Evolutionary conservation across 1,284 basidiomycete genomes (phyloP).

Genomic region (Boletellus dicymbophilus): DNA sequence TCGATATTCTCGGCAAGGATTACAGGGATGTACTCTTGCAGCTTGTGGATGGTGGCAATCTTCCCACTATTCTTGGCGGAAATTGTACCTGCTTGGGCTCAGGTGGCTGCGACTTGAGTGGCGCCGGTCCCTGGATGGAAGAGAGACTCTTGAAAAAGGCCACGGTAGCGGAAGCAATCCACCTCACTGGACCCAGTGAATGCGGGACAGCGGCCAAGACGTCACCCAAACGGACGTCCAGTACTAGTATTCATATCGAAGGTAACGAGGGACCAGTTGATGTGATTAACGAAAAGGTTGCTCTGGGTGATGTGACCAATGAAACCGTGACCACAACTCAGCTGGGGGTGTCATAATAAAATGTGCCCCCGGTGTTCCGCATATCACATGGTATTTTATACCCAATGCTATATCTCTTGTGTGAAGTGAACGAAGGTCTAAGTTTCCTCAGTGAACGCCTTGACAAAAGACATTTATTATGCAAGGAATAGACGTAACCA

Average conservation of each 20-base stretch:
- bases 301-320: not conserved
- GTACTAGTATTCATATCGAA: constrained; percentile 2
- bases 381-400: not conserved
- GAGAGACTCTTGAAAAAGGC: constrained; percentile 46
- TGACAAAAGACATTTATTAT: constrained; percentile 4
- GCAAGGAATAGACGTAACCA: constrained; percentile 7
- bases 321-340: not conserved
- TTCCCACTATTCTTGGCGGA: constrained; percentile 45
- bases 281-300: constrained; percentile 12
- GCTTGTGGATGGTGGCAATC: constrained; percentile 55
- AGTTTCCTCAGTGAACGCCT: not conserved
- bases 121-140: constrained; percentile 70
- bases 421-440: too few relatives aligned
- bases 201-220: constrained; percentile 1
- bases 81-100: constrained; percentile 53
- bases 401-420: too few relatives aligned
- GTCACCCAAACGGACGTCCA: constrained; percentile 10
- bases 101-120: constrained; percentile 62
- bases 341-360: constrained; percentile 9
- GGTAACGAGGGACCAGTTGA: not conserved
- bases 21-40: constrained; percentile 56
- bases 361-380: not conserved
- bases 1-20: constrained; percentile 61
- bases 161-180: not conserved
- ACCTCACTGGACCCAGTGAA: constrained; percentile 1